Evolutionary conservation across 169 alveolate genomes (phyloP).

Genomic region (Cryptosporidium tyzzeri): DNA sequence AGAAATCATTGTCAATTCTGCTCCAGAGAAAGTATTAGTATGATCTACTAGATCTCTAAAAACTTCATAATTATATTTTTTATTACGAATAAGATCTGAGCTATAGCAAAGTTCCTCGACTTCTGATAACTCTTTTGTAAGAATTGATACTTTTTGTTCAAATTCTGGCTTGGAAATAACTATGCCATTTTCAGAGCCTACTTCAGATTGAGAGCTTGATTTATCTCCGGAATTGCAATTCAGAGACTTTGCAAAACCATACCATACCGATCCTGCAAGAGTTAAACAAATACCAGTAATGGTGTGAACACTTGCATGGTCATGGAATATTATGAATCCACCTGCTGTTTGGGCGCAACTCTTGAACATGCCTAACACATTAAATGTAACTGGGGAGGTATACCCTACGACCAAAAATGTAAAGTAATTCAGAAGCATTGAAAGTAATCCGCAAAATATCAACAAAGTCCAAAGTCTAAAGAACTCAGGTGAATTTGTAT

Average conservation of each 20-base stretch:
- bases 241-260: conserved; percentile 60
- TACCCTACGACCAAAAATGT: conserved; percentile 67
- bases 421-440: conserved; percentile 61
- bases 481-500: conserved; percentile 32
- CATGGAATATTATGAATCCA: conserved; percentile 78
- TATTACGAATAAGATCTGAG: not conserved
- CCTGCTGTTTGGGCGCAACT: conserved; percentile 80
- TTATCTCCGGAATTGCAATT: conserved; percentile 38
- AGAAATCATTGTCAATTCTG: not conserved
- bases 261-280: conserved; percentile 75
- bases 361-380: conserved; percentile 79
- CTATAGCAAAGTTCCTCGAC: conserved; percentile 31
- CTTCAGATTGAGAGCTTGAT: conserved; percentile 1
- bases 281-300: conserved; percentile 78
- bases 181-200: not conserved
- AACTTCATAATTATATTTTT: not conserved
- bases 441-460: conserved; percentile 50
- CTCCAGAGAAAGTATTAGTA: not conserved
- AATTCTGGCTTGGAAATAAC: not conserved
- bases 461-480: conserved; percentile 61
- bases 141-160: conserved; percentile 22
- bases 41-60: not conserved
- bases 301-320: conserved; percentile 67
- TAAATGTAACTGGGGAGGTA: conserved; percentile 78
- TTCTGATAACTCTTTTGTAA: conserved; percentile 9